Conservation (phyloP, 441 rosid genomes). For the Syzygium syzygioides region DNA sequence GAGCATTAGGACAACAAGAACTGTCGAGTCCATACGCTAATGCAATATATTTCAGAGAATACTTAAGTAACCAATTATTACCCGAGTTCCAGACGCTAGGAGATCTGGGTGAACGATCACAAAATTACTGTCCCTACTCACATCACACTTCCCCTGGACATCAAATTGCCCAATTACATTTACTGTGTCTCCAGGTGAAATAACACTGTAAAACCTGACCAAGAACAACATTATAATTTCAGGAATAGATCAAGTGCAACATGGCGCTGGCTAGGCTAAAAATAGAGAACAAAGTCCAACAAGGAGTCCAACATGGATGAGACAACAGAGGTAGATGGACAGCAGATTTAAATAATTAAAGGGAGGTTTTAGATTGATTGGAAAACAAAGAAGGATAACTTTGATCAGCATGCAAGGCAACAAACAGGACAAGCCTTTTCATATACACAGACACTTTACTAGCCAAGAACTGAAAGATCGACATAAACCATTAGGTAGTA, state of each 20-base stretch:
- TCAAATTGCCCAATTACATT: constrained; percentile 89
- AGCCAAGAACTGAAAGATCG: not conserved
- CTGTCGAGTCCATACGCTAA: not conserved
- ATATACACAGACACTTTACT: not conserved
- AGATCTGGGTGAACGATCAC: constrained; percentile 86
- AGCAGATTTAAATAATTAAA: not conserved
- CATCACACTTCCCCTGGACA: constrained; percentile 69
- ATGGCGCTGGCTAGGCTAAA: not conserved
- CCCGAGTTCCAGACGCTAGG: constrained; percentile 94
- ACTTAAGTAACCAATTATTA: constrained; percentile 18
- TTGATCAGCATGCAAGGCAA: not conserved
- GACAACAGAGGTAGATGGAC: not conserved
- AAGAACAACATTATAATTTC: not conserved
- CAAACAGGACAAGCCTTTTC: not conserved
- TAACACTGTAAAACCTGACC: constrained; percentile 72
- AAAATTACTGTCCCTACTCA: constrained; percentile 58
- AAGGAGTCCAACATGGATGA: not conserved
- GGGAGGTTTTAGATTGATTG: not conserved
- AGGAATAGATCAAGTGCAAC: not conserved
- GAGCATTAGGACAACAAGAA: not conserved
- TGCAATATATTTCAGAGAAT: constrained; percentile 11
- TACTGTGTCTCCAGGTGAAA: constrained; percentile 95
- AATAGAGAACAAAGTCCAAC: not conserved
- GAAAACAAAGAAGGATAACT: not conserved
- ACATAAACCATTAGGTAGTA: not conserved